Conservation (phyloP, 257 asterid genomes). For the Penstemon newberryi region DNA sequence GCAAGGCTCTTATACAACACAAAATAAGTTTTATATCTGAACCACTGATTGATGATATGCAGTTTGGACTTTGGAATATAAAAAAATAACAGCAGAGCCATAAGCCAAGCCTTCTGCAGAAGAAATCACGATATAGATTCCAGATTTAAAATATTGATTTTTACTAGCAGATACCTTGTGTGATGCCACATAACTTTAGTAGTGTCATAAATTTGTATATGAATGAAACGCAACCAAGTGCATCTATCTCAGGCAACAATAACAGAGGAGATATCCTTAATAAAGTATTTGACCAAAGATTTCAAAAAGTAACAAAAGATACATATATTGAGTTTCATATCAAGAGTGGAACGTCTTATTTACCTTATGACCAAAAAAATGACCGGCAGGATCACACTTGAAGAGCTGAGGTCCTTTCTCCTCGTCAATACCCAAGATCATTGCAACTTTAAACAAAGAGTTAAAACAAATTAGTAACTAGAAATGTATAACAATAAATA, state of each 20-base stretch:
- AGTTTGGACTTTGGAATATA: not conserved
- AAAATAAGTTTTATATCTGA: not conserved
- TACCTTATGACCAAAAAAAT: slow-evolving; percentile 99
- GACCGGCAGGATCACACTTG: slow-evolving; percentile 99
- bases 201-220: no score
- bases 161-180: no score
- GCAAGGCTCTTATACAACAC: not conserved
- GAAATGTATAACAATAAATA: slow-evolving; percentile 6
- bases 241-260: slow-evolving; percentile 20
- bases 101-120: no score
- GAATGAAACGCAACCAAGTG: not conserved
- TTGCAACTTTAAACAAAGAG: slow-evolving; percentile 61
- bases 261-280: not conserved
- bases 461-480: slow-evolving; percentile 13
- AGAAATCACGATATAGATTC: no score
- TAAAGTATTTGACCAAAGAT: not conserved
- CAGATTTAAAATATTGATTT: no score
- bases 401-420: slow-evolving; percentile 98
- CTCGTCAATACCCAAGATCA: slow-evolving; percentile 93
- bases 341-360: slow-evolving; percentile 10
- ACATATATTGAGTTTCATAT: not conserved
- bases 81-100: no score
- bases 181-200: no score
- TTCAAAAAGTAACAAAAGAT: not conserved
- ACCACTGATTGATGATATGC: not conserved